These are phyloP conservation scores for Brachypodium distachyon DNA, from an alignment of 202 grass and related monocot species.

Conservation along the genomic window DNA sequence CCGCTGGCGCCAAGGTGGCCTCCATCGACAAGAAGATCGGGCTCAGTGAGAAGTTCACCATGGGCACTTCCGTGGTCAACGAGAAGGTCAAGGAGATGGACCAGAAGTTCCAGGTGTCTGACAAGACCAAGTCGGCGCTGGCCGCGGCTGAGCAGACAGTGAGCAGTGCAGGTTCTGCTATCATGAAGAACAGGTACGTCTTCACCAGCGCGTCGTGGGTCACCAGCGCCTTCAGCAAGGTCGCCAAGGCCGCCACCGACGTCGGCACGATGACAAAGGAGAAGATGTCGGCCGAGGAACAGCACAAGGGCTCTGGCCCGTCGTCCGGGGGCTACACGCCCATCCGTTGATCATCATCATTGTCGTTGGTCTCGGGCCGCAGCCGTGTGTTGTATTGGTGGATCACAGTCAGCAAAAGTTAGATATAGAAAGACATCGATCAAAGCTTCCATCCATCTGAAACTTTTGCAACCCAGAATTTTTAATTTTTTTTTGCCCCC, in stretches of 20 bases:
- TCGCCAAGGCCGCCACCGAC: slow-evolving; percentile 55
- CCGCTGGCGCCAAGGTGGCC: slow-evolving; percentile 60
- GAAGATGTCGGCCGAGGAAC: slow-evolving; percentile 65
- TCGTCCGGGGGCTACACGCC: slow-evolving; percentile 29
- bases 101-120: slow-evolving; percentile 69
- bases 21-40: slow-evolving; percentile 84
- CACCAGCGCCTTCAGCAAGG: slow-evolving; percentile 53
- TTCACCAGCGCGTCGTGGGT: slow-evolving; percentile 69
- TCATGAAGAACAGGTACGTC: slow-evolving; percentile 82
- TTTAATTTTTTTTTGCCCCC: neutral
- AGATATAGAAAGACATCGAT: slow-evolving; percentile 43
- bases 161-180: slow-evolving; percentile 44
- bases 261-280: slow-evolving; percentile 83
- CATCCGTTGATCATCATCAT: slow-evolving; percentile 18
- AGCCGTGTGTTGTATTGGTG: slow-evolving; percentile 23
- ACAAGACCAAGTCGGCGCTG: slow-evolving; percentile 47
- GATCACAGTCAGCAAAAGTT: slow-evolving; percentile 19
- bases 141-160: slow-evolving; percentile 53
- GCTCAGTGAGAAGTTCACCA: slow-evolving; percentile 69
- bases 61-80: slow-evolving; percentile 53
- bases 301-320: slow-evolving; percentile 26
- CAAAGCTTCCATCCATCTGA: neutral
- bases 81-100: slow-evolving; percentile 86
- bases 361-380: neutral
- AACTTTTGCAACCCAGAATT: neutral